phyloP scores from a whole-genome alignment of 208 protist species.

The Herpetomonas samuelpessoai region DNA sequence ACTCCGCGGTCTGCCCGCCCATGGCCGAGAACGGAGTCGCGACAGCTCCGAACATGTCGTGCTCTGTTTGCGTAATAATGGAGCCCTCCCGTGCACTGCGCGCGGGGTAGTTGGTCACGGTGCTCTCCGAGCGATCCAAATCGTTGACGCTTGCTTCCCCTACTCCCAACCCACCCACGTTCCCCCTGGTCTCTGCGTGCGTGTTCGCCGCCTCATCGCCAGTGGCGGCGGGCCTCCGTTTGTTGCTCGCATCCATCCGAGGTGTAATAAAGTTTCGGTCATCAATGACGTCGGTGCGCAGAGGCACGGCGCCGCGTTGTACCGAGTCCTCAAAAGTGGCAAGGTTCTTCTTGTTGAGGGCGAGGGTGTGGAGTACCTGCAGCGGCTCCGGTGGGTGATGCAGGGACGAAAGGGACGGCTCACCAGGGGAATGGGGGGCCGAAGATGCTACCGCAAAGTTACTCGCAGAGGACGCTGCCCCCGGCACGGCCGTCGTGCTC shows the following conservation, averaged over 20 bases:
- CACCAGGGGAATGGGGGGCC: no score
- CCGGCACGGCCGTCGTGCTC: not conserved
- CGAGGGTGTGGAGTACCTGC: conserved; percentile 35
- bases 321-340: conserved; percentile 31
- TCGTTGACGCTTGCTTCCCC: no score
- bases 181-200: no score
- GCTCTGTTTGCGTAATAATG: conserved; percentile 9
- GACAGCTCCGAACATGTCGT: not conserved
- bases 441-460: not conserved
- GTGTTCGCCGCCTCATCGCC: conserved; percentile 20
- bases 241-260: no score
- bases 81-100: conserved; percentile 11
- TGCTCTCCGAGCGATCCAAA: not conserved
- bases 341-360: conserved; percentile 44
- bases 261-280: conserved; percentile 14
- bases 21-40: not conserved
- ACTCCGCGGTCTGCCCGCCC: not conserved
- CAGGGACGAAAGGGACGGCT: no score
- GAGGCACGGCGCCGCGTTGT: conserved; percentile 28
- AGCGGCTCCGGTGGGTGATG: no score
- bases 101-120: not conserved
- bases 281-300: conserved; percentile 34
- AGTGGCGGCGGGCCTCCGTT: no score
- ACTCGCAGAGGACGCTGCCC: not conserved
- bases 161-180: no score